These are phyloP conservation scores for Colletotrichum aenigma DNA, from an alignment of 2,329 filamentous ascomycete species.

Conservation along the genomic window DNA sequence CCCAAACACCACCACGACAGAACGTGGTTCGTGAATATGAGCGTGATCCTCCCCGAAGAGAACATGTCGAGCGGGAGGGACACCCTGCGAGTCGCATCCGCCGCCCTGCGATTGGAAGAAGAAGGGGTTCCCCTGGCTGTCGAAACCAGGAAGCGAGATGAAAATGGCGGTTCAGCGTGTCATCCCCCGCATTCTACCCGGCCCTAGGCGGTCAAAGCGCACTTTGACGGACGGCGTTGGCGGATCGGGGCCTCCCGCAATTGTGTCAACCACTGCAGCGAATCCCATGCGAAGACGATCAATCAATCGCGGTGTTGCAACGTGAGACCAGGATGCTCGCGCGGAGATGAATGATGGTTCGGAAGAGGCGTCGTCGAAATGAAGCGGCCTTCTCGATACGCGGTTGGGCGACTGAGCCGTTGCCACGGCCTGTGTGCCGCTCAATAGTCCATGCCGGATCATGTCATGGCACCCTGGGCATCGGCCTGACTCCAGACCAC, in stretches of 20 bases:
- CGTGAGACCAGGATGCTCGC: background rate
- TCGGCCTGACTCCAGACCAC: background rate
- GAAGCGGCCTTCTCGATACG: background rate
- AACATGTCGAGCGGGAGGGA: background rate
- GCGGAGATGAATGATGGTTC: background rate
- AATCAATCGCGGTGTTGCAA: background rate
- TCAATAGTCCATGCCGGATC: background rate
- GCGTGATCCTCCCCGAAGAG: background rate
- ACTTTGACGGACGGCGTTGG: background rate
- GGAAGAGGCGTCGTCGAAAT: background rate
- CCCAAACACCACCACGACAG: background rate
- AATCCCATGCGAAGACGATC: background rate
- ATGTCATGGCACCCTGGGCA: background rate
- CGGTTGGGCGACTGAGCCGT: background rate
- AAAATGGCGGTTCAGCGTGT: background rate
- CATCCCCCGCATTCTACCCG: background rate
- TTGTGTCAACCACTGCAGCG: background rate
- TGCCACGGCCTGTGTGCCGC: background rate
- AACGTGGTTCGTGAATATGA: background rate
- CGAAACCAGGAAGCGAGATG: constrained; percentile 9
- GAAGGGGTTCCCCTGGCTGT: constrained; percentile 7
- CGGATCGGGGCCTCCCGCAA: constrained; percentile 2
- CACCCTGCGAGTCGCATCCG: background rate
- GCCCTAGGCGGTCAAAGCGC: constrained; percentile 3
- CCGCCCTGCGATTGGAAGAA: background rate